Evolutionary conservation across 2,329 filamentous ascomycete species (phyloP).

Genomic region (Ascochyta lentis): DNA sequence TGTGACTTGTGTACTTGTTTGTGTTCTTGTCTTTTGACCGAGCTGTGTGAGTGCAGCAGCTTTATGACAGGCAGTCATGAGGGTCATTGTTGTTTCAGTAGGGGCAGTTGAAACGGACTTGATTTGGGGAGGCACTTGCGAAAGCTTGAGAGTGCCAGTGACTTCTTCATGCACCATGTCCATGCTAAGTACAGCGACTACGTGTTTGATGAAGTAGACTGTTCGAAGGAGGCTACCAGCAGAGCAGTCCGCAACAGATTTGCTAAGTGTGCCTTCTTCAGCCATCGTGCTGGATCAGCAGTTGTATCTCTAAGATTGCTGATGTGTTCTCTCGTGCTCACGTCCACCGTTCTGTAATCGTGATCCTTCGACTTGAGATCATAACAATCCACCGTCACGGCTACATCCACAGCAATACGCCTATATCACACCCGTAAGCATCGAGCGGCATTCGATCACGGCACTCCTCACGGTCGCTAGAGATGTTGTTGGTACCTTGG

Average conservation of each 20-base stretch:
- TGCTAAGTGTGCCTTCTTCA: not conserved
- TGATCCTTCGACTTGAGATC: not conserved
- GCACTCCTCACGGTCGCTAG: constrained; percentile 1
- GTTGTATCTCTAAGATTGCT: not conserved
- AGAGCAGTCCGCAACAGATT: not conserved
- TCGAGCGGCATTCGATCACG: constrained; percentile 8
- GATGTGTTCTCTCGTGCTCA: not conserved
- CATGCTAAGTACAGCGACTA: too few species aligned
- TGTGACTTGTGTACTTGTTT: not conserved
- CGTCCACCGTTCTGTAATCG: not conserved
- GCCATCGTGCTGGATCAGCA: not conserved
- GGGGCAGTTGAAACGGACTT: too few species aligned
- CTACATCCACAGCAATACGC: not conserved
- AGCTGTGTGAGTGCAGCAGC: too few species aligned
- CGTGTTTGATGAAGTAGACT: too few species aligned
- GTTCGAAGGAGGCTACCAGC: not conserved
- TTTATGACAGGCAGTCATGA: too few species aligned
- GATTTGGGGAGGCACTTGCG: not conserved
- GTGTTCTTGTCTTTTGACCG: not conserved
- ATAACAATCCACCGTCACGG: constrained; percentile 2
- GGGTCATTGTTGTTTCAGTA: too few species aligned
- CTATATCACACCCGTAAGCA: constrained; percentile 11
- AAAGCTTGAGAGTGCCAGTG: not conserved
- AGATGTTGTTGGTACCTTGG: constrained; percentile 6
- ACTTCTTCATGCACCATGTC: not conserved